Evolutionary conservation across 768 basidiomycete species (phyloP).

Genomic region (Amyloporia xantha): DNA sequence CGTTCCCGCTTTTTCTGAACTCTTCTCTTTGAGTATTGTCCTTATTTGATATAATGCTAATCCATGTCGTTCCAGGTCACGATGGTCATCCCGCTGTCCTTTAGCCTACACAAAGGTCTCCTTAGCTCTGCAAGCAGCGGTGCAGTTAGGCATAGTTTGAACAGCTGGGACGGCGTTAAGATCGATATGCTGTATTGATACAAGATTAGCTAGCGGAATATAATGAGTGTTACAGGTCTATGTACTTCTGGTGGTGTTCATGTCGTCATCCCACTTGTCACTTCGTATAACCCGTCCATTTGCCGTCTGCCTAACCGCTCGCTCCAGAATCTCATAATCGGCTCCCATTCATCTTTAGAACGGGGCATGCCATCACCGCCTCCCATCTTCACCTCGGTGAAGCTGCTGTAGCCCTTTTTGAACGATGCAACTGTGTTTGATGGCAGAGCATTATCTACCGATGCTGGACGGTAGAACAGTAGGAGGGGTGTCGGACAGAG

Average conservation of each 20-base stretch:
- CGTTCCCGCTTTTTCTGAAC: slow-evolving; percentile 41
- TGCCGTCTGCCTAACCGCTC: slow-evolving; percentile 50
- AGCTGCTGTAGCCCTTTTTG: slow-evolving; percentile 49
- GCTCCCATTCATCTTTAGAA: slow-evolving; percentile 72
- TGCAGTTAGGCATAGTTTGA: no score
- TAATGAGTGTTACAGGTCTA: neutral
- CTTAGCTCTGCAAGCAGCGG: no score
- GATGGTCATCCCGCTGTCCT: no score
- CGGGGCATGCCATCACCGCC: slow-evolving; percentile 63
- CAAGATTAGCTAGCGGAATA: no score
- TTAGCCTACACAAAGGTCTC: no score
- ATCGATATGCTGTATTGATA: no score
- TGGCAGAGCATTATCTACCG: slow-evolving; percentile 39
- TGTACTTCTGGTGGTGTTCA: neutral
- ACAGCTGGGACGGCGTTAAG: neutral
- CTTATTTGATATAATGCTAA: neutral
- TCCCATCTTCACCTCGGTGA: slow-evolving; percentile 43
- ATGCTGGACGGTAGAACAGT: slow-evolving; percentile 46
- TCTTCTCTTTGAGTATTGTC: slow-evolving; percentile 1
- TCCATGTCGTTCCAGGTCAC: no score
- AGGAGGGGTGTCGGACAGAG: slow-evolving; percentile 57
- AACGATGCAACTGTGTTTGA: slow-evolving; percentile 43
- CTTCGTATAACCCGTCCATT: slow-evolving; percentile 59
- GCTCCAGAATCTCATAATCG: slow-evolving; percentile 87
- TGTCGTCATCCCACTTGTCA: slow-evolving; percentile 36